Conservation (phyloP, 2,329 filamentous ascomycete species). For the Exutisphaerella laricina region DNA sequence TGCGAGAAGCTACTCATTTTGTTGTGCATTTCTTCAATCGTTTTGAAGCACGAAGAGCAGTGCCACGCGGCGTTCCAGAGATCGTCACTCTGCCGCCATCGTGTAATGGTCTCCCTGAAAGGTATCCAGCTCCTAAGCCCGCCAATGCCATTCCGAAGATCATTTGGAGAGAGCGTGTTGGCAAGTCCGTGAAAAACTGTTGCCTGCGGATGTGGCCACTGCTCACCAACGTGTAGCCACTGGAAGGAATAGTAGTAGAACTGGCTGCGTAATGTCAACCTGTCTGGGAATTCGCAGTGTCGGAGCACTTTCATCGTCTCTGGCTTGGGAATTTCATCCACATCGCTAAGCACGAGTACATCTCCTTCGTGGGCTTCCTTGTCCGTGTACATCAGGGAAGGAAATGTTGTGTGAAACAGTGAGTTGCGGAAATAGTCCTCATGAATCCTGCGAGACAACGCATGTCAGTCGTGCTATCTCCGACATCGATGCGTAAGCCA, state of each 20-base stretch:
- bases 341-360: conserved; percentile 55
- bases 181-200: conserved; percentile 48
- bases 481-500: too few species aligned
- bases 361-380: conserved; percentile 46
- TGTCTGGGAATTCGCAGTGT: conserved; percentile 24
- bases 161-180: conserved; percentile 49
- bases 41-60: conserved; percentile 57
- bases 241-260: conserved; percentile 32
- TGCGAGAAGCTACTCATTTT: conserved; percentile 57
- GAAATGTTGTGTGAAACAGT: conserved; percentile 54
- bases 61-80: conserved; percentile 55
- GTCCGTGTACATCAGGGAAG: conserved; percentile 39
- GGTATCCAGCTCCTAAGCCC: conserved; percentile 11
- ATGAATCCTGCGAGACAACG: too few species aligned
- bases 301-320: conserved; percentile 23
- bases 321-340: conserved; percentile 53
- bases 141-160: conserved; percentile 46
- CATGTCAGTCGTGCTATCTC: too few species aligned
- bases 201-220: conserved; percentile 57
- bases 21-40: conserved; percentile 49
- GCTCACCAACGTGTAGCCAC: conserved; percentile 26
- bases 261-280: conserved; percentile 25
- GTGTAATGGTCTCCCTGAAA: conserved; percentile 8
- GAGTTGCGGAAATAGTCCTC: conserved; percentile 53
- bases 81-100: conserved; percentile 39